Percentiles rank a stretch among this genome's conserved stretches.
Evolutionary conservation across 2,329 filamentous ascomycete species (phyloP).

Genomic region (Sordariomycetes sp.): DNA sequence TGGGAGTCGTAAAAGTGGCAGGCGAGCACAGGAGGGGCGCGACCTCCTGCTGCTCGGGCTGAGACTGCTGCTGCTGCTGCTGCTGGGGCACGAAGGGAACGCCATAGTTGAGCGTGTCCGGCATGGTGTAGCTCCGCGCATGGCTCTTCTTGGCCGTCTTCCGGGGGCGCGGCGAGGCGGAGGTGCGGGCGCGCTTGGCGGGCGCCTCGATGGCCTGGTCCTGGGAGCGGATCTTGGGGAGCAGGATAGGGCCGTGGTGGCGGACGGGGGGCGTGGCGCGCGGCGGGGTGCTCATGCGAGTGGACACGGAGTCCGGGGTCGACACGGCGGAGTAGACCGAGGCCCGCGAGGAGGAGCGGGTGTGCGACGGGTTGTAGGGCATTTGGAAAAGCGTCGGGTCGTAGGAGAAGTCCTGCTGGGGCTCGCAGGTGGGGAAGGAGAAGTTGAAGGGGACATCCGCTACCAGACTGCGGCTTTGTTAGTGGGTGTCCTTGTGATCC

Average conservation of each 20-base stretch:
- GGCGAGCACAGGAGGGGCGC: conserved; percentile 56
- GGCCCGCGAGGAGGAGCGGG: conserved; percentile 53
- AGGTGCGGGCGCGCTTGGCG: conserved; percentile 41
- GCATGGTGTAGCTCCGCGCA: conserved; percentile 49
- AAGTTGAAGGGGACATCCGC: conserved; percentile 53
- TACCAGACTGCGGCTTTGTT: conserved; percentile 39
- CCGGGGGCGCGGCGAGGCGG: conserved; percentile 27
- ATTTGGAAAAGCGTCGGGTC: conserved; percentile 46
- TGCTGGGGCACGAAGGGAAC: conserved; percentile 11
- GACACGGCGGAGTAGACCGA: conserved; percentile 49
- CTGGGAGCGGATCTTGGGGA: conserved; percentile 79
- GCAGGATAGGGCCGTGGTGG: conserved; percentile 67
- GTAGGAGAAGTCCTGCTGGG: conserved; percentile 40
- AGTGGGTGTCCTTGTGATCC: conserved; percentile 7
- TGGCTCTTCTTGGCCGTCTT: conserved; percentile 32
- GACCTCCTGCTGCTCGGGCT: conserved; percentile 12
- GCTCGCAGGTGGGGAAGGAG: conserved; percentile 42
- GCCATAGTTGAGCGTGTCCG: conserved; percentile 38
- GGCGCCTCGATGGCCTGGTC: conserved; percentile 60
- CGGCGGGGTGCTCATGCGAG: conserved; percentile 49
- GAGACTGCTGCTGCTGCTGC: conserved; percentile 14
- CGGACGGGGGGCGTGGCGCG: conserved; percentile 58
- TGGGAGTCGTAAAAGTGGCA: not conserved
- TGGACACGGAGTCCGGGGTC: conserved; percentile 46
- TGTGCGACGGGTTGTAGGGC: conserved; percentile 42